phyloP scores from a whole-genome alignment of 768 basidiomycete genomes.

The Dentipellis fragilis region DNA sequence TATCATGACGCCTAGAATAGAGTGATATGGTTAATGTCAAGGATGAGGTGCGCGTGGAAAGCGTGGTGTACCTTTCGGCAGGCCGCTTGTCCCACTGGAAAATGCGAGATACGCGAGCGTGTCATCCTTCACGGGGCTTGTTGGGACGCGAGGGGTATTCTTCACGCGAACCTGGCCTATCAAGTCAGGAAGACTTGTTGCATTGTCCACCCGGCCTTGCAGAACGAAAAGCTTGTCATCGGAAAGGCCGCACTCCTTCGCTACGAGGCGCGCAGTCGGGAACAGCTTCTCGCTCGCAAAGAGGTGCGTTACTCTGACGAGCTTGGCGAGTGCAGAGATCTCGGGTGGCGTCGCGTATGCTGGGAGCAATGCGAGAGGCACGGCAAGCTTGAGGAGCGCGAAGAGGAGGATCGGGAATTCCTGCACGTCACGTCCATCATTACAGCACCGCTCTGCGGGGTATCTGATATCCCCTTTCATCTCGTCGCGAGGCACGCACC shows the following conservation, averaged over 20 bases:
- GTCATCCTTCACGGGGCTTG: slow-evolving; percentile 37
- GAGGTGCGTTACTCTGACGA: slow-evolving; percentile 38
- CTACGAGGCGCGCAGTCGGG: slow-evolving; percentile 28
- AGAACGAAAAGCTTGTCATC: slow-evolving; percentile 40
- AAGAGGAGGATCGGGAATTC: slow-evolving; percentile 45
- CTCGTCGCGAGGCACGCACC: slow-evolving; percentile 14
- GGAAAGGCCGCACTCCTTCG: slow-evolving; percentile 23
- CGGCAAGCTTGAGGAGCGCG: slow-evolving; percentile 36
- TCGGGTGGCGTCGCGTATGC: slow-evolving; percentile 48
- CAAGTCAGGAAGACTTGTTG: slow-evolving; percentile 34
- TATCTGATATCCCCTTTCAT: neutral
- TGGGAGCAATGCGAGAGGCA: slow-evolving; percentile 48
- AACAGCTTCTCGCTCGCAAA: slow-evolving; percentile 42
- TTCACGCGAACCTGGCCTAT: slow-evolving; percentile 29
- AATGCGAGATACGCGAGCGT: slow-evolving; percentile 64
- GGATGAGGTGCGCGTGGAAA: neutral
- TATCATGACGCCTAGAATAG: slow-evolving; percentile 52
- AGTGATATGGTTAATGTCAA: neutral
- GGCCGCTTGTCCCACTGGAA: slow-evolving; percentile 70
- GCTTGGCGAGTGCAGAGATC: slow-evolving; percentile 37
- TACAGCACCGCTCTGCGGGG: neutral
- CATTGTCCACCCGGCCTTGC: slow-evolving; percentile 30
- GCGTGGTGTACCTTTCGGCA: slow-evolving; percentile 50
- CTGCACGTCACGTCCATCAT: slow-evolving; percentile 20
- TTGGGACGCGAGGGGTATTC: slow-evolving; percentile 28